Evolutionary conservation across 75 land plant species (phyloP).

Genomic region (Adiantum capillusveneris): DNA sequence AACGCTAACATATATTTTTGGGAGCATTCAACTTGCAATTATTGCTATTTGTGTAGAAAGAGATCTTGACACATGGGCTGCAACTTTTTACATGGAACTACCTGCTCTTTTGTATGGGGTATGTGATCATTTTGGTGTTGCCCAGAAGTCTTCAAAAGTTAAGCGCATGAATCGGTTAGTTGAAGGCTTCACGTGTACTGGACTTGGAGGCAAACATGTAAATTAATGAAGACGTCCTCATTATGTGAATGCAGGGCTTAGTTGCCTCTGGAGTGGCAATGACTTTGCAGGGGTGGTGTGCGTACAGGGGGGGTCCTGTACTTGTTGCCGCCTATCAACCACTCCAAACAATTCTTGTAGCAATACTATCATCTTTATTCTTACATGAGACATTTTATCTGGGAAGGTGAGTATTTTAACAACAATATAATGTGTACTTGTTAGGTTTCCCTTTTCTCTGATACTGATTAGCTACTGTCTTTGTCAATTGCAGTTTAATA

Average conservation of each 20-base stretch:
- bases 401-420: slow-evolving; percentile 54
- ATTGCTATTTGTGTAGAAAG: slow-evolving; percentile 36
- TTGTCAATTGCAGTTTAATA: slow-evolving; percentile 42
- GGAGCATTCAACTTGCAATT: slow-evolving; percentile 37
- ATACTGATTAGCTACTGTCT: background rate
- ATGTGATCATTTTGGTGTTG: background rate
- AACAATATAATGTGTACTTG: background rate
- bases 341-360: slow-evolving; percentile 84
- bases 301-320: slow-evolving; percentile 85
- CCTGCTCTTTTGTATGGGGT: slow-evolving; percentile 7
- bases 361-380: slow-evolving; percentile 58
- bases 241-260: slow-evolving; percentile 50
- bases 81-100: background rate
- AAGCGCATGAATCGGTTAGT: too few species aligned
- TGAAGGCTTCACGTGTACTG: too few species aligned
- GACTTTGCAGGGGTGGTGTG: slow-evolving; percentile 91
- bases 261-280: slow-evolving; percentile 88
- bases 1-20: slow-evolving; percentile 48
- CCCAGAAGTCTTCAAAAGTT: too few species aligned
- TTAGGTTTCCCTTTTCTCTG: background rate
- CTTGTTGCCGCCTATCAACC: slow-evolving; percentile 90
- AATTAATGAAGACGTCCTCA: background rate
- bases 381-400: slow-evolving; percentile 78
- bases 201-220: too few species aligned
- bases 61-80: slow-evolving; percentile 27